phyloP scores from a whole-genome alignment of 2,329 filamentous ascomycete genomes.

The Neonectria coccinea region DNA sequence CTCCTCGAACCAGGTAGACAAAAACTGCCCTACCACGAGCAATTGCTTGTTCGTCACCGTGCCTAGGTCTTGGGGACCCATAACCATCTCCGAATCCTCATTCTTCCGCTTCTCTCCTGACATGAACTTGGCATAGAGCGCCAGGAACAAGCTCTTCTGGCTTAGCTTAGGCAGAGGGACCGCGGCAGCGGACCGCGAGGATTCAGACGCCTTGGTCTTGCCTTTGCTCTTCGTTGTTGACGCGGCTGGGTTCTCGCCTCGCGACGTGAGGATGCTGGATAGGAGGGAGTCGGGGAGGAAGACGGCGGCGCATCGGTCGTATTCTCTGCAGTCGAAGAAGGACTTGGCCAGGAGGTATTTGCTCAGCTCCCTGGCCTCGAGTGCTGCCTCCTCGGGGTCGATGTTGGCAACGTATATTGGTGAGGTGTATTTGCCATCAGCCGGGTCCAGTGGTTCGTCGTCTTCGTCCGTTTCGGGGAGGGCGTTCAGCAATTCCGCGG shows the following conservation, averaged over 20 bases:
- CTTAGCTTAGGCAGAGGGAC: slow-evolving; percentile 71
- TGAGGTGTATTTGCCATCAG: slow-evolving; percentile 56
- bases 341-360: slow-evolving; percentile 92
- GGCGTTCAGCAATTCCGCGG: slow-evolving; percentile 90
- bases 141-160: slow-evolving; percentile 92
- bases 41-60: slow-evolving; percentile 88
- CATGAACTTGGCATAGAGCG: slow-evolving; percentile 91
- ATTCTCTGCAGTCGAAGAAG: slow-evolving; percentile 95
- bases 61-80: slow-evolving; percentile 91
- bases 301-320: slow-evolving; percentile 89
- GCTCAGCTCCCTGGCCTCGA: slow-evolving; percentile 83
- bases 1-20: slow-evolving; percentile 85
- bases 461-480: slow-evolving; percentile 73
- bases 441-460: slow-evolving; percentile 56
- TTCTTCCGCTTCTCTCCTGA: slow-evolving; percentile 96
- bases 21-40: slow-evolving; percentile 76
- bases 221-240: slow-evolving; percentile 68
- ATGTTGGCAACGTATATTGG: slow-evolving; percentile 66
- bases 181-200: slow-evolving; percentile 37
- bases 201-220: slow-evolving; percentile 58
- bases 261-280: slow-evolving; percentile 71
- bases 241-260: slow-evolving; percentile 51
- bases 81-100: slow-evolving; percentile 96
- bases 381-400: slow-evolving; percentile 77
- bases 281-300: slow-evolving; percentile 86